Evolutionary conservation across 2,329 filamentous ascomycete genomes (phyloP), one percentile per base, ranked within the genome.

Genomic region (Alternaria hordeiaustralica): DNA sequence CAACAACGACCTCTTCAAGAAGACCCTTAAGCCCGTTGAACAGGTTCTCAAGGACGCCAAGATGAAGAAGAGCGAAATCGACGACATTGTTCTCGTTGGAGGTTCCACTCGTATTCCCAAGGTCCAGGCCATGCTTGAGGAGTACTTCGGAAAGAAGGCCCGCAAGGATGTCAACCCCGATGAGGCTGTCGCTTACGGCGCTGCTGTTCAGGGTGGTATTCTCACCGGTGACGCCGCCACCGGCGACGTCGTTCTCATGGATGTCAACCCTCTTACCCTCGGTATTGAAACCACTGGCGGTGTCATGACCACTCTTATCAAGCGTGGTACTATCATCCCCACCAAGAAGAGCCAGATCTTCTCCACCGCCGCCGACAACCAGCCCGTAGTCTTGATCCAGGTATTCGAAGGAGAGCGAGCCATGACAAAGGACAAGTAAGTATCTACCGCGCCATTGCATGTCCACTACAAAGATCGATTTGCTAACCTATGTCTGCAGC

Each of bases 161-260:
- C 94, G 92, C 88, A 98, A 98, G 93, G 93, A 94, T 84, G 97
- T 99, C 82, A 98, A 98, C 89, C 96, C 96, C 75, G 96, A 99
- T 80, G 96, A 98, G 87, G 96, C 96, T 85, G 96, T 98, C 74
- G 96, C 96, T 79, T 98, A 94, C 82, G 96, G 96, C 85, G 96
- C 96, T 69, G 95, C 96, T 74, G 94, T 98, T 74, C 96, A 99
- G 86, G 96, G 92, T 85, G 95, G 94, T 91, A 90, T 98, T 79
- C 87, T 99, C 67, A 92, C 94, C 74, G 94, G 94, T 72, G 93
- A 97, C 85, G 88, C 91, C 78, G 91, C 90, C 78, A 92, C 92
- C 68, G 86, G 84, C n/a, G 89, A 90, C 5, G 82, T 97, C 68
- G 93, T 97, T 79, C 93, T 97, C 75, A 96, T 97, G 93, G 94